phyloP scores from a whole-genome alignment of 2,329 filamentous ascomycete genomes.

The Verticillium isaacii region DNA sequence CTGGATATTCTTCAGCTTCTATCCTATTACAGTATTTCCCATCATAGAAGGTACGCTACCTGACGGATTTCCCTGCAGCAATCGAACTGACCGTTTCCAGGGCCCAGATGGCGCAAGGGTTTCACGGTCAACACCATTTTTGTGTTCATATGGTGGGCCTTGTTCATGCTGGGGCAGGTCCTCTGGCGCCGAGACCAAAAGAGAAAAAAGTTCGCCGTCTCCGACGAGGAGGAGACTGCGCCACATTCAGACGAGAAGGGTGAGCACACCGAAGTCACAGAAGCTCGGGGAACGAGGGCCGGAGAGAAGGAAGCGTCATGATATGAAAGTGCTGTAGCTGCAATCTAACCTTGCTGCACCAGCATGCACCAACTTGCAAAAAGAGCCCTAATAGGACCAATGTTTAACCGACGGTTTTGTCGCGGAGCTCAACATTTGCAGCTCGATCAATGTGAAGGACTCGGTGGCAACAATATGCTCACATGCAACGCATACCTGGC shows the following conservation, averaged over 20 bases:
- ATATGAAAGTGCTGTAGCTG: too few relatives aligned
- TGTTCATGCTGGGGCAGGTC: constrained; percentile 5
- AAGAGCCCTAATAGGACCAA: too few relatives aligned
- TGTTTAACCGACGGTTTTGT: too few relatives aligned
- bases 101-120: constrained; percentile 11
- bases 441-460: too few relatives aligned
- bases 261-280: neutral
- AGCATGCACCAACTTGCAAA: too few relatives aligned
- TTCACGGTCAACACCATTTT: constrained; percentile 12
- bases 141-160: constrained; percentile 1
- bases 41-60: constrained; percentile 5
- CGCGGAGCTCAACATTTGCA: too few relatives aligned
- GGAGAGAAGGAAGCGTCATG: too few relatives aligned
- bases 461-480: too few relatives aligned
- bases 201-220: neutral
- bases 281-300: too few relatives aligned
- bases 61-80: neutral
- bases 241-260: neutral
- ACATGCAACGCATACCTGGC: too few relatives aligned
- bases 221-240: neutral
- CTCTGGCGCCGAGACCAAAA: constrained; percentile 4
- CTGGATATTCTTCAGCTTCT: constrained; percentile 12
- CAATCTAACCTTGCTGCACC: too few relatives aligned
- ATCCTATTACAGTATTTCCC: constrained; percentile 11
- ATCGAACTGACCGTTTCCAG: neutral